These are phyloP conservation scores for Hippophae rhamnoides DNA, from an alignment of 306 rosid species.

Conservation along the genomic window DNA sequence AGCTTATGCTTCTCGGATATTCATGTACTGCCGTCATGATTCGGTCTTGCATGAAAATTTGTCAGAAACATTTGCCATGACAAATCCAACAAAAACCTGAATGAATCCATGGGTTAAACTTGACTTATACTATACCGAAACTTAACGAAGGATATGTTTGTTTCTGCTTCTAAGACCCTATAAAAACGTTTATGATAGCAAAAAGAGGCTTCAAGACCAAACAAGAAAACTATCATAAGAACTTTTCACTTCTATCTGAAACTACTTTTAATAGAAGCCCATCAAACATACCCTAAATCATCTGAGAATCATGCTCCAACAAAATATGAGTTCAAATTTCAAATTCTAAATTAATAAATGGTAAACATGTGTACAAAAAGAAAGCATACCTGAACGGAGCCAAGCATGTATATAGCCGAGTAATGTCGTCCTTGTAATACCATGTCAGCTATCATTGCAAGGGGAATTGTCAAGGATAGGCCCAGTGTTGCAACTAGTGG, in stretches of 20 bases:
- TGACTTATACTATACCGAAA: background rate
- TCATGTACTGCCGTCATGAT: constrained; percentile 1
- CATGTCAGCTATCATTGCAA: constrained; percentile 76
- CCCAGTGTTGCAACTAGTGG: constrained; percentile 70
- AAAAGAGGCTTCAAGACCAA: too few relatives aligned
- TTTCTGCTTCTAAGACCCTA: too few relatives aligned
- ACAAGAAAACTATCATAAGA: too few relatives aligned
- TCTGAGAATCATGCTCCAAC: too few relatives aligned
- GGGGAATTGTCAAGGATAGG: constrained; percentile 65
- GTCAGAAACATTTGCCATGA: constrained; percentile 50
- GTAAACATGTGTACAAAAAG: background rate
- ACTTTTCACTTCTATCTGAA: too few relatives aligned
- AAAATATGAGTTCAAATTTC: too few relatives aligned
- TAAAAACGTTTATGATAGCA: too few relatives aligned
- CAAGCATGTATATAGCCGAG: constrained; percentile 48
- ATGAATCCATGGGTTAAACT: constrained; percentile 9
- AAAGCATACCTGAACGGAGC: constrained; percentile 53
- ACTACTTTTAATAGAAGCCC: too few relatives aligned
- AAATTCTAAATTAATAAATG: too few relatives aligned
- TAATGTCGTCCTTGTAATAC: constrained; percentile 49
- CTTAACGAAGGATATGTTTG: background rate
- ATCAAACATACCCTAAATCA: too few relatives aligned
- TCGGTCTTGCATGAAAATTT: constrained; percentile 30
- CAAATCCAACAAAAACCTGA: constrained; percentile 71
- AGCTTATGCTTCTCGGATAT: constrained; percentile 1